A percentile compares a stretch with the other conserved stretches of the same genome.
These are phyloP conservation scores for Podila verticillata DNA, from an alignment of 192 early-diverging fungal species.

Conservation along the genomic window DNA sequence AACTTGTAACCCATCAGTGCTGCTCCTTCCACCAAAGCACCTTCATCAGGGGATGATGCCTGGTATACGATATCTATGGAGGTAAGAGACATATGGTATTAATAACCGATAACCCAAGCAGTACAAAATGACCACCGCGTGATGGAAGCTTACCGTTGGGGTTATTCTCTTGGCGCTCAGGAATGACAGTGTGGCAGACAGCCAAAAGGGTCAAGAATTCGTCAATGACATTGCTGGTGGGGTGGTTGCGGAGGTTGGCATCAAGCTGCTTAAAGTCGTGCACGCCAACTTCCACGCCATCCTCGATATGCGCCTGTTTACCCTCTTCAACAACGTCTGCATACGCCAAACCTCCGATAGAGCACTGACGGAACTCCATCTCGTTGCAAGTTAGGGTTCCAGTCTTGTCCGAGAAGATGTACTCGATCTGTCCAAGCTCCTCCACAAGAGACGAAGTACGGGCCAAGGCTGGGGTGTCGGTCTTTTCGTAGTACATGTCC, in stretches of 20 bases:
- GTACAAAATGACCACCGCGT: too few species aligned
- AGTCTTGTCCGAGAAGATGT: slow-evolving; percentile 98
- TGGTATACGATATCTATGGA: slow-evolving; percentile 85
- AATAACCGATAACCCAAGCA: too few species aligned
- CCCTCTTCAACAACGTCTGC: slow-evolving; percentile 89
- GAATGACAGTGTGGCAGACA: slow-evolving; percentile 98
- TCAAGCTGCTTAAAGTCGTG: slow-evolving; percentile 71
- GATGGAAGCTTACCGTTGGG: slow-evolving; percentile 36
- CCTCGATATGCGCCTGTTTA: slow-evolving; percentile 80
- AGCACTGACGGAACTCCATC: slow-evolving; percentile 90
- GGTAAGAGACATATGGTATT: neutral
- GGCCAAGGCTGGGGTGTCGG: slow-evolving; percentile 92
- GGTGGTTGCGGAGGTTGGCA: slow-evolving; percentile 66
- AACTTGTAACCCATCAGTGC: slow-evolving; percentile 71
- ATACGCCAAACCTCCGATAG: slow-evolving; percentile 93
- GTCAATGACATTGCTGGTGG: slow-evolving; percentile 73
- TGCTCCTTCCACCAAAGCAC: slow-evolving; percentile 89
- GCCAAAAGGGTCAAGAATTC: slow-evolving; percentile 93
- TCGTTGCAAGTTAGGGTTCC: slow-evolving; percentile 91
- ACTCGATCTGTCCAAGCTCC: slow-evolving; percentile 97
- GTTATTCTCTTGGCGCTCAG: slow-evolving; percentile 70
- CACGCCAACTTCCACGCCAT: slow-evolving; percentile 74
- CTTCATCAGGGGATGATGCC: slow-evolving; percentile 97
- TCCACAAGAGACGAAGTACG: slow-evolving; percentile 96
- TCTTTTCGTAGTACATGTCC: slow-evolving; percentile 96